These are phyloP conservation scores for Penicillium lagena DNA, from an alignment of 495 filamentous ascomycete species.

Conservation along the genomic window DNA sequence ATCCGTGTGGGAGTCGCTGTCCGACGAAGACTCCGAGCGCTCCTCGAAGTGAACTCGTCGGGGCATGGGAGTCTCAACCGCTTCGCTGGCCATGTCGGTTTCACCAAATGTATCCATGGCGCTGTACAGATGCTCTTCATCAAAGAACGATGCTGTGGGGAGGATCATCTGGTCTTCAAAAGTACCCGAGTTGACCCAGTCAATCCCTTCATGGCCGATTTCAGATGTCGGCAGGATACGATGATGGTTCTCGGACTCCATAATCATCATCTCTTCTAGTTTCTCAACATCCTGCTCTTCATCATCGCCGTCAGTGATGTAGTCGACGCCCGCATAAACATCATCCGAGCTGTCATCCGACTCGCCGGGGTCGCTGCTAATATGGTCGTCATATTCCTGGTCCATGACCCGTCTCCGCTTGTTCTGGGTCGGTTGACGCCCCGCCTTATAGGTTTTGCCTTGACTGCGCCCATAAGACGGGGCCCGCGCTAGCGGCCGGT, in stretches of 20 bases:
- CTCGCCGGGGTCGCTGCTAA: slow-evolving; percentile 27
- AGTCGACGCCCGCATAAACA: slow-evolving; percentile 68
- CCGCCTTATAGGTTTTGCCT: slow-evolving; percentile 38
- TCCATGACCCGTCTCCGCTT: slow-evolving; percentile 50
- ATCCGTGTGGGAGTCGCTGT: slow-evolving; percentile 45
- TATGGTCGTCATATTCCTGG: slow-evolving; percentile 58
- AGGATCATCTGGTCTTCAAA: slow-evolving; percentile 44
- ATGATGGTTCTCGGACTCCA: slow-evolving; percentile 48
- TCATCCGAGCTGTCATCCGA: slow-evolving; percentile 50
- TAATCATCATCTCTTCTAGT: slow-evolving; percentile 67
- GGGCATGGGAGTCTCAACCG: slow-evolving; percentile 32
- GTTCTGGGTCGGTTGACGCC: slow-evolving; percentile 26
- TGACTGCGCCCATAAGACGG: slow-evolving; percentile 44
- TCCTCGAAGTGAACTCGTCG: slow-evolving; percentile 48
- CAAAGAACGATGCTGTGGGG: slow-evolving; percentile 42
- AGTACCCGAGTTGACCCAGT: slow-evolving; percentile 53
- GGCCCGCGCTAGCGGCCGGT: slow-evolving; percentile 42
- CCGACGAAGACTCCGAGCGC: slow-evolving; percentile 44
- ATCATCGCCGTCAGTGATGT: slow-evolving; percentile 71
- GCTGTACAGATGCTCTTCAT: slow-evolving; percentile 44
- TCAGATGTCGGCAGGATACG: slow-evolving; percentile 19
- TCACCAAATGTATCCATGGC: slow-evolving; percentile 41
- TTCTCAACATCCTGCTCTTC: slow-evolving; percentile 67
- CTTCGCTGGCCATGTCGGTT: slow-evolving; percentile 37
- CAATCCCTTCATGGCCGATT: slow-evolving; percentile 31